phyloP scores from a whole-genome alignment of 2,329 filamentous ascomycete species.

The Neonectria coccinea region DNA sequence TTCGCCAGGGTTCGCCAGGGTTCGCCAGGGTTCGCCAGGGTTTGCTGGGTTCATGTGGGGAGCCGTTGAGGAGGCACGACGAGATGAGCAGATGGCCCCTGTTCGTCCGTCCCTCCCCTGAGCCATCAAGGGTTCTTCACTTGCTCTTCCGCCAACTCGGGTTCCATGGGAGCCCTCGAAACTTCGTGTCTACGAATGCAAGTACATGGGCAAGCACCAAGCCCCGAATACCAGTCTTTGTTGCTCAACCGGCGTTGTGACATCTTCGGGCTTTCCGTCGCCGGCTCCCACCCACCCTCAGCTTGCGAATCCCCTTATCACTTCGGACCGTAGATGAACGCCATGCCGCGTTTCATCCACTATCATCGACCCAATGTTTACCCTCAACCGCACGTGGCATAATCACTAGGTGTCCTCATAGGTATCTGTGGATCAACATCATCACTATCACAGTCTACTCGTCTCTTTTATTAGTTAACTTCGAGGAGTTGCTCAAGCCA shows the following conservation, averaged over 20 bases:
- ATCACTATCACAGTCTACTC: constrained; percentile 7
- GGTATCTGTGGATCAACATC: background rate
- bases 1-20: too few relatives aligned
- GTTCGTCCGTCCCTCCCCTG: constrained; percentile 21
- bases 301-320: constrained; percentile 9
- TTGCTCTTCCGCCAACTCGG: constrained; percentile 17
- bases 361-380: constrained; percentile 3
- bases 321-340: background rate
- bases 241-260: constrained; percentile 16
- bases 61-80: constrained; percentile 25
- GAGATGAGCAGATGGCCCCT: constrained; percentile 24
- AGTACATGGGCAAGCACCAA: background rate
- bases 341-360: background rate
- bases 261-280: constrained; percentile 3
- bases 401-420: constrained; percentile 5
- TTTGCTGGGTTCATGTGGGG: constrained; percentile 12
- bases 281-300: background rate
- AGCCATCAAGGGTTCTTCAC: constrained; percentile 11
- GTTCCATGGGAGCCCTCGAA: constrained; percentile 1
- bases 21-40: constrained; percentile 2
- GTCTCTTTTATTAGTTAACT: background rate
- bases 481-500: background rate
- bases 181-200: constrained; percentile 1
- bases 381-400: constrained; percentile 4
- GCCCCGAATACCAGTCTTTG: background rate